Base-by-base conservation (phyloP, 257 asterid genomes). In the Cruciata laevipes region DNA sequence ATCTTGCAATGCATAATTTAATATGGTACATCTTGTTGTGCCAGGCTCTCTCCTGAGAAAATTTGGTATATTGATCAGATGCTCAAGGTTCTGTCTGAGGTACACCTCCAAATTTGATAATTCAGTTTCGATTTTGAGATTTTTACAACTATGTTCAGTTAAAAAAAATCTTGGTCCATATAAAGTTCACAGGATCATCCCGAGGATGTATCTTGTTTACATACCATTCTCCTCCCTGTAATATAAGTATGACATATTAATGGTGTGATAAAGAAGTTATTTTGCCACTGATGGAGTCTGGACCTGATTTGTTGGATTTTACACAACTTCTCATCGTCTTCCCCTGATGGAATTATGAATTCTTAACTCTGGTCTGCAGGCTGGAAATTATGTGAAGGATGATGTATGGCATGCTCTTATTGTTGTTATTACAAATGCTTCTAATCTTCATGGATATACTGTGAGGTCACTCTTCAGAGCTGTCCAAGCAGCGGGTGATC, bases 371-470 rank as follows among this genome's bases (percentile, higher is more conserved):
- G 70, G 53, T 71, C 37, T 73, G 68, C 82, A 94, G 99, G 98
- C 99, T 75, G 99, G 98, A 78, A 90, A 79, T 73, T 70, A 78
- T 82, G 96, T 94, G 52, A 90, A 90, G 82, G 98, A 90, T 80
- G 99, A 94, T 70, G 99, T 86, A 33, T 94, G 98, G 96, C 96
- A 94, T 79, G 93, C 91, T 30, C 96, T 94, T 64, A 82, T 94
- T 30, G 89, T 94, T 58, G 90, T 94, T 73, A 83, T 90, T 70
- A 88, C 96, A 35, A 94, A 94, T 87, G 95, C 98, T 74, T 78
- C 96, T 69, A 73, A 87, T 78, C 98, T 94, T 66, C 98, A 90
- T 59, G 98, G 98, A 3, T 90, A 90, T 76, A 64, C 96, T 47
- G 96, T 90, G 66, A 86, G 99, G 77, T 82, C 89, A 3, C 80